Evolutionary conservation across 495 filamentous ascomycete genomes (phyloP), one percentile per base, ranked within the genome.

Genomic region (Achaetomiella virescens): DNA sequence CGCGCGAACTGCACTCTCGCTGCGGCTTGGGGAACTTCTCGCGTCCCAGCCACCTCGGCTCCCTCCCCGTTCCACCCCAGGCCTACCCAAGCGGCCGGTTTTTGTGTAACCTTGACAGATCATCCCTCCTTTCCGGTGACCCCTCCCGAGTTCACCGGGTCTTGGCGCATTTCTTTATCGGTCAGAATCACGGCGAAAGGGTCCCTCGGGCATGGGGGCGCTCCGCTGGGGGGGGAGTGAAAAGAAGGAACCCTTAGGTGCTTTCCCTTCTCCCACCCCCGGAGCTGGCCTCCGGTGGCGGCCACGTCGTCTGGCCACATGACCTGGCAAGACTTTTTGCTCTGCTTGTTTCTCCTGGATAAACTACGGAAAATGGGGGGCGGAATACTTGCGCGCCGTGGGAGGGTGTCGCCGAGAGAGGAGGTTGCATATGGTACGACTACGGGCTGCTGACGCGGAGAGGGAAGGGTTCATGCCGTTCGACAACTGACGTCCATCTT

Each of bases 11-110:
- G 31, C 27, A 36, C 24, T 27, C 51, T 54, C 42, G 29, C 18
- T n/a, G 1, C 18, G 18, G 47, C 31, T 21, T 52, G 25, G 50
- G 50, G 10, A n/a, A 12, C 42, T 31, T 33, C 22, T 43, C 49
- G 33, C 41, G 38, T 14, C 53, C 53, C 35, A 55, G 11, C 44
- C 53, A 24, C 47, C 11, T 36, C 12, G 20, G 2, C 35, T 8
- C 17, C 25, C 31, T 25, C 14, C 24, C 38, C 48, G 22, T 17
- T 40, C 42, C 38, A 29, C 31, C 20, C 45, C 43, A 37, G 49
- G 49, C 45, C 24, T 53, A 48, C 35, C 57, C 57, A 59, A 47
- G 37, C 58, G 48, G 58, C 58, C 58, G 58, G 58, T 38, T 54
- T 59, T 31, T 47, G 58, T 60, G 48, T 21, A 48, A 60, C 58